phyloP scores from a whole-genome alignment of 2,329 filamentous ascomycete genomes.

The Phialophora chinensis region DNA sequence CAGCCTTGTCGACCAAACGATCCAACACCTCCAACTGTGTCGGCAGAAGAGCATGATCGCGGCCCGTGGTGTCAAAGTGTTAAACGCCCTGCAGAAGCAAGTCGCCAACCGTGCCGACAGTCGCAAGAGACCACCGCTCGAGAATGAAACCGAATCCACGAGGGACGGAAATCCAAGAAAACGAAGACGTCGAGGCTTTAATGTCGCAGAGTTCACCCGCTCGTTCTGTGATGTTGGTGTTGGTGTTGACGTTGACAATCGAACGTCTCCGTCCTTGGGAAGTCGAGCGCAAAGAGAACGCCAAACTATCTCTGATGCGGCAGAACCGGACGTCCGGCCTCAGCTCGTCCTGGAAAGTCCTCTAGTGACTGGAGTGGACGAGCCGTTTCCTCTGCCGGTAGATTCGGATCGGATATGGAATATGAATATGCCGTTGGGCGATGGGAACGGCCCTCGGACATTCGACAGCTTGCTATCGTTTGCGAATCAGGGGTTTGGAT shows the following conservation, averaged over 20 bases:
- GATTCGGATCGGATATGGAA: conserved; percentile 28
- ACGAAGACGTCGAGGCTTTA: conserved; percentile 27
- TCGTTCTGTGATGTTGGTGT: conserved; percentile 10
- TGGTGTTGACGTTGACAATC: no score
- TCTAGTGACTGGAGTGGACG: conserved; percentile 2
- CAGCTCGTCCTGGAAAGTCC: conserved; percentile 2
- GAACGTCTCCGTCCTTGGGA: no score
- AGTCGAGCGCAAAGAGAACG: no score
- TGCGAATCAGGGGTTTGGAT: conserved; percentile 28
- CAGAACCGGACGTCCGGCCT: no score
- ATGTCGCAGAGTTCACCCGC: conserved; percentile 25
- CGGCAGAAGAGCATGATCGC: conserved; percentile 35
- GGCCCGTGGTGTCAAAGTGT: conserved; percentile 29
- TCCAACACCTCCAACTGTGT: conserved; percentile 21
- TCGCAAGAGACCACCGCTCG: conserved; percentile 17
- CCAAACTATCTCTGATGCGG: no score
- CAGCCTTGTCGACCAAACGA: conserved; percentile 22
- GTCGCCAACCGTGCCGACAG: conserved; percentile 8
- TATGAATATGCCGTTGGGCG: conserved; percentile 22
- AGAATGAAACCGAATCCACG: neutral
- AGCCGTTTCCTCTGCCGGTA: conserved; percentile 12
- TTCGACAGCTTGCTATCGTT: conserved; percentile 31
- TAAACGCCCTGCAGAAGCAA: conserved; percentile 31
- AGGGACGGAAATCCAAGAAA: conserved; percentile 13
- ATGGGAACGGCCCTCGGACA: conserved; percentile 22